Evolutionary conservation across 75 land plant species (phyloP).

Genomic region (Pseudotsuga menziesii): DNA sequence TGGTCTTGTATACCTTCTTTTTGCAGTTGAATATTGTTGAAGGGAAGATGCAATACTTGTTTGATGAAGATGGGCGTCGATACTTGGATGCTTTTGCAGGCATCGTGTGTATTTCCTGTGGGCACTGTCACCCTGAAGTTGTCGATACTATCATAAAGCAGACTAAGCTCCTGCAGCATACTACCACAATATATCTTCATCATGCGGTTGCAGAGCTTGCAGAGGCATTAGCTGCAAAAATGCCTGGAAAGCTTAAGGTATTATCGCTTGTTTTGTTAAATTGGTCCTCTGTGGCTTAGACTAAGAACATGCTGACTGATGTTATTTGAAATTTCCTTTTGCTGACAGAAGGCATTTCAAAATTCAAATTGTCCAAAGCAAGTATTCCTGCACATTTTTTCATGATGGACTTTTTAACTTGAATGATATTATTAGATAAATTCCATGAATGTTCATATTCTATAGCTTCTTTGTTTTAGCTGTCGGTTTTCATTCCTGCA

Average conservation of each 20-base stretch:
- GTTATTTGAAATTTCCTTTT: background rate
- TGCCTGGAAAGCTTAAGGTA: constrained; percentile 97
- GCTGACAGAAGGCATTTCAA: background rate
- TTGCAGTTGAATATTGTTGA: constrained; percentile 75
- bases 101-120: constrained; percentile 87
- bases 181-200: constrained; percentile 82
- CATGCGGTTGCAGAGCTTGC: constrained; percentile 84
- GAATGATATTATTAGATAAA: background rate
- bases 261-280: background rate
- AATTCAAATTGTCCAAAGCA: background rate
- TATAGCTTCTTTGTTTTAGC: background rate
- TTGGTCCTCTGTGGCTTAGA: no score
- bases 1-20: background rate
- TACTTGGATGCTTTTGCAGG: constrained; percentile 96
- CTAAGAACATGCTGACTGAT: background rate
- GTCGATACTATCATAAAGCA: constrained; percentile 72
- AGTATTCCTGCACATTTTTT: background rate
- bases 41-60: constrained; percentile 96
- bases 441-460: constrained; percentile 3
- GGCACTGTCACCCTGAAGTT: constrained; percentile 94
- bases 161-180: constrained; percentile 71
- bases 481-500: background rate
- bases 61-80: constrained; percentile 81
- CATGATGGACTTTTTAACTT: background rate
- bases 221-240: constrained; percentile 75